Percentiles rank a stretch among this genome's conserved stretches.
Evolutionary conservation across 345 rosid genomes (phyloP).

Genomic region (Linum trigynum): DNA sequence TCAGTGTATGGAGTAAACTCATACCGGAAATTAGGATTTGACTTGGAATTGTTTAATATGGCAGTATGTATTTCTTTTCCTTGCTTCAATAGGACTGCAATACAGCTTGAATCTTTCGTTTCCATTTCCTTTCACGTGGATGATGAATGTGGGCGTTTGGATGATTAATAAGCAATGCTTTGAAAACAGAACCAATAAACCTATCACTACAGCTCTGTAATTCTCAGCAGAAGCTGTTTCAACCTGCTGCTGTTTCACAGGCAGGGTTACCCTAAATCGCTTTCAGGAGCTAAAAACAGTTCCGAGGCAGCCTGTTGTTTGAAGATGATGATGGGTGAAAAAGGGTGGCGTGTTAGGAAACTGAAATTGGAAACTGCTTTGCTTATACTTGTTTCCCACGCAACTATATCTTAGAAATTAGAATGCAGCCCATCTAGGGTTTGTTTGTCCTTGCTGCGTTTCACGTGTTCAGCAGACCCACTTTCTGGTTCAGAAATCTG

Average conservation of each 20-base stretch:
- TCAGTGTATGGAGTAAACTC: not conserved
- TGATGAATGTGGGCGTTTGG: not conserved
- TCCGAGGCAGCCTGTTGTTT: not conserved
- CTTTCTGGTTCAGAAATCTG: not conserved
- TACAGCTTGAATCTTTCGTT: constrained; percentile 11
- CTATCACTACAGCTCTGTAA: not conserved
- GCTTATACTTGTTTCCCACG: not conserved
- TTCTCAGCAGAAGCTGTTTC: not conserved
- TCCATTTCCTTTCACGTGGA: not conserved
- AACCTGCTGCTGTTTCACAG: too few species aligned
- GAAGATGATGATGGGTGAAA: not conserved
- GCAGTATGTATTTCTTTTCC: constrained; percentile 4
- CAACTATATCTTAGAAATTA: not conserved
- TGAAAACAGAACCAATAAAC: not conserved
- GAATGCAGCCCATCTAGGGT: too few species aligned
- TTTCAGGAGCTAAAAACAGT: not conserved
- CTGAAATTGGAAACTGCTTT: not conserved
- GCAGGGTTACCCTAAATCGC: too few species aligned
- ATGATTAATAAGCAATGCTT: not conserved
- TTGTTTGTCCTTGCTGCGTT: too few species aligned
- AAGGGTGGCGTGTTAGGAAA: not conserved
- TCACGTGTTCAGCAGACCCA: not conserved
- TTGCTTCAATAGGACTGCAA: constrained; percentile 5
- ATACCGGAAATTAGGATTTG: not conserved
- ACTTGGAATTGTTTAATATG: not conserved